A percentile compares a stretch with the other conserved stretches of the same genome.
These are phyloP conservation scores for Grosmannia huntii DNA, from an alignment of 2,329 filamentous ascomycete species.

Conservation along the genomic window DNA sequence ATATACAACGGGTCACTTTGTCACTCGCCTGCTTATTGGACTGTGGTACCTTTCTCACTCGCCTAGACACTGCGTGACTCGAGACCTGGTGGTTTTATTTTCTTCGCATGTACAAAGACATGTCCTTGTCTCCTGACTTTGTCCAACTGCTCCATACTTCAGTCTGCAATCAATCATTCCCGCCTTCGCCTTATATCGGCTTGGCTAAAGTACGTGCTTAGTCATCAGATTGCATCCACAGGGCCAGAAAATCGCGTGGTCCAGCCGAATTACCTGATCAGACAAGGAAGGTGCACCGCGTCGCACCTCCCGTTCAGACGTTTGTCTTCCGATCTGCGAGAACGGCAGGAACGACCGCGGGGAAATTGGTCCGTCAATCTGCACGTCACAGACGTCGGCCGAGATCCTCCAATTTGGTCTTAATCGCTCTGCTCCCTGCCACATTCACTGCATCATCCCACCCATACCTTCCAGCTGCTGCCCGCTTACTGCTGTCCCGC, in stretches of 20 bases:
- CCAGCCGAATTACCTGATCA: too few species aligned
- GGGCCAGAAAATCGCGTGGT: background rate
- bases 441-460: background rate
- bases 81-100: too few species aligned
- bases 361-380: background rate
- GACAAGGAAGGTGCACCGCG: background rate
- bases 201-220: background rate
- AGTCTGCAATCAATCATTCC: too few species aligned
- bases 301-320: background rate
- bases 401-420: background rate
- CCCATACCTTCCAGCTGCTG: background rate
- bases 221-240: too few species aligned
- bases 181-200: too few species aligned
- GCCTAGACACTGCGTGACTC: too few species aligned
- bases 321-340: background rate
- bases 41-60: too few species aligned
- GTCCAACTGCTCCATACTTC: too few species aligned
- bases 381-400: background rate
- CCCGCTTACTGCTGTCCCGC: background rate
- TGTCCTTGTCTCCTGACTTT: too few species aligned
- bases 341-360: background rate
- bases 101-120: too few species aligned
- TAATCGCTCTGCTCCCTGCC: background rate
- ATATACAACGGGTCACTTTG: too few species aligned
- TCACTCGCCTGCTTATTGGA: too few species aligned